Base-by-base conservation (phyloP, 768 basidiomycete genomes). In the Sporobolomyces phaffii region DNA sequence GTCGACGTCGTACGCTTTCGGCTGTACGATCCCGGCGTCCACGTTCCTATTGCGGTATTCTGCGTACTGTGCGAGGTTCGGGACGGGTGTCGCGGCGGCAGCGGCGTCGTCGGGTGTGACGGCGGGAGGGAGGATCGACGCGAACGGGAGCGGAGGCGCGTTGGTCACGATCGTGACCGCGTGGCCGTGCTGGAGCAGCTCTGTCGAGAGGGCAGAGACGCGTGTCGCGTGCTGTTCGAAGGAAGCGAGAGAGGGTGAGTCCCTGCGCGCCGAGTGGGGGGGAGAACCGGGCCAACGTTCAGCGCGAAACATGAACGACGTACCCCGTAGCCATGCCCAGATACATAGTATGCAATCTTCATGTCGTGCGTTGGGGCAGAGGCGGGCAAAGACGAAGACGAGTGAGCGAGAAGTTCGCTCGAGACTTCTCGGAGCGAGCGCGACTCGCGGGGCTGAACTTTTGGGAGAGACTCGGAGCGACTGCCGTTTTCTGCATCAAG, bases 21-120 rank as follows among this genome's bases (percentile, higher is more conserved):
- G 88, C 75, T 90, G 88, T 10, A 86, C 84, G 44, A 90, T 86
- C 49, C 89, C 85, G 11, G 88, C 88, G 75, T 90, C 88, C 45
- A 90, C 86, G 61, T 86, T 81, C 14, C 86, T 85, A 76, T 83
- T 82, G 50, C 88, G 83, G 78, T 89, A 89, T 41, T 75, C 67
- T 5, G 87, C 87, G 52, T 87, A 88, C 15, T 79, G 76, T 29
- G 33, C 49, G 1, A 62, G 61, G 0, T 3, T 20, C 5, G 56
- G 29, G 7, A 26, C 17, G 56, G 43, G 26, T 45, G 43, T 10
- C 43, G 45, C n/a, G 45, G 43, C 5, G 56, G 56, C 43, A 58
- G 45, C 24, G 56, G 20, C 17, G 56, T 28, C 22, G 60, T 28
- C 18, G 61, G 66, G 26, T 62, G 61, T 2, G 56, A 8, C n/a